Conservation (phyloP, 306 rosid species). For the Cajanus cajan region DNA sequence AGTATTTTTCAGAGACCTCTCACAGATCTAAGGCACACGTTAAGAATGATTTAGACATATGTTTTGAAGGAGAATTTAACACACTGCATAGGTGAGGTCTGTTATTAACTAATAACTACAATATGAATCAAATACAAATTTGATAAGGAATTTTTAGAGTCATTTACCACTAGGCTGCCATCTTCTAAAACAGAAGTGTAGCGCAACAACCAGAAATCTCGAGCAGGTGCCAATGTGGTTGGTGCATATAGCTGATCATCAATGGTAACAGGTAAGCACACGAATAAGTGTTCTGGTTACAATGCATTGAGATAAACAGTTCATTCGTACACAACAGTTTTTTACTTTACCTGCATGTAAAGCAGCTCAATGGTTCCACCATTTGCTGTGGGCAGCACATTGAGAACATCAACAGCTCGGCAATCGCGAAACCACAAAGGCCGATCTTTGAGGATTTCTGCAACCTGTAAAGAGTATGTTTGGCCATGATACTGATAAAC, state of each 20-base stretch:
- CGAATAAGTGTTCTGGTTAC: neutral
- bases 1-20: constrained; percentile 90
- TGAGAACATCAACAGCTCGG: constrained; percentile 93
- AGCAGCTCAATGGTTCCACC: constrained; percentile 99
- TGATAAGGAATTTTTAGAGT: neutral
- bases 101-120: constrained; percentile 1
- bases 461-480: constrained; percentile 62
- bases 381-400: constrained; percentile 92
- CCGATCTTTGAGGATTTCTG: constrained; percentile 97
- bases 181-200: constrained; percentile 94
- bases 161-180: constrained; percentile 89
- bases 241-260: constrained; percentile 79
- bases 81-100: neutral
- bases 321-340: neutral
- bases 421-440: constrained; percentile 97
- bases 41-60: constrained; percentile 18
- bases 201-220: constrained; percentile 96
- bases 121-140: neutral
- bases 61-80: neutral
- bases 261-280: neutral
- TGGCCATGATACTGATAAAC: constrained; percentile 13
- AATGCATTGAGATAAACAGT: neutral
- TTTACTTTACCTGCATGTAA: constrained; percentile 78
- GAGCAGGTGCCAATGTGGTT: constrained; percentile 93
- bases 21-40: constrained; percentile 62